phyloP scores from a whole-genome alignment of 352 stramenopile species.

The Phytophthora citricola region DNA sequence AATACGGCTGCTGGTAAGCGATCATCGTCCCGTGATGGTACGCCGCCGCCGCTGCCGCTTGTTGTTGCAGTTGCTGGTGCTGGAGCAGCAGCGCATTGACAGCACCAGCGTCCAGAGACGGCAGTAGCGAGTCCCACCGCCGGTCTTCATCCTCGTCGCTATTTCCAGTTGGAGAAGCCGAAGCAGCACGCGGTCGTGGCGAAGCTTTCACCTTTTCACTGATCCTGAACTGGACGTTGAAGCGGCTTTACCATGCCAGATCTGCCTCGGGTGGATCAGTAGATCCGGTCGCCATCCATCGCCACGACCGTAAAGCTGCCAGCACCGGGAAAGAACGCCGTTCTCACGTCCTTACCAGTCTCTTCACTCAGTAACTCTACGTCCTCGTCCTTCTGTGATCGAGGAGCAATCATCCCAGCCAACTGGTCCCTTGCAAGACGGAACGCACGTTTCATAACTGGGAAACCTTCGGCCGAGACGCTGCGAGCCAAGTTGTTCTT shows the following conservation, averaged over 20 bases:
- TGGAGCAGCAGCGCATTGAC: conserved; percentile 40
- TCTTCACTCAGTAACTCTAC: conserved; percentile 27
- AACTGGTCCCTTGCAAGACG: conserved; percentile 65
- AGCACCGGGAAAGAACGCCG: conserved; percentile 65
- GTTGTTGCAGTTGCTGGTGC: conserved; percentile 44
- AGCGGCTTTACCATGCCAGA: conserved; percentile 57
- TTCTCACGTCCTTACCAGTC: conserved; percentile 38
- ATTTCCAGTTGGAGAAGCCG: conserved; percentile 12
- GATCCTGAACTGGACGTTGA: conserved; percentile 27
- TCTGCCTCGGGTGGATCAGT: conserved; percentile 79
- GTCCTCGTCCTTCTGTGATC: conserved; percentile 24
- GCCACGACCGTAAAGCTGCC: conserved; percentile 70
- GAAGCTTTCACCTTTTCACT: conserved; percentile 30
- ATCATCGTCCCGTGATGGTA: conserved; percentile 42
- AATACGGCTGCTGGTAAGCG: conserved; percentile 45
- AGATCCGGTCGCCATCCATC: conserved; percentile 84
- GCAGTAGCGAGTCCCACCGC: conserved; percentile 47
- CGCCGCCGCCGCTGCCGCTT: conserved; percentile 33
- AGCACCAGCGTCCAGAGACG: conserved; percentile 32
- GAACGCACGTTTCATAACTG: conserved; percentile 76
- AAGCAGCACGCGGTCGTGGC: conserved; percentile 22
- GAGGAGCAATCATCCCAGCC: conserved; percentile 40
- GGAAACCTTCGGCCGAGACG: conserved; percentile 76
- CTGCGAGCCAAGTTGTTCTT: conserved; percentile 89
- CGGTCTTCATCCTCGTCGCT: conserved; percentile 42